phyloP scores from a whole-genome alignment of 2,329 filamentous ascomycete species.

The Leptoxyphium fumago region DNA sequence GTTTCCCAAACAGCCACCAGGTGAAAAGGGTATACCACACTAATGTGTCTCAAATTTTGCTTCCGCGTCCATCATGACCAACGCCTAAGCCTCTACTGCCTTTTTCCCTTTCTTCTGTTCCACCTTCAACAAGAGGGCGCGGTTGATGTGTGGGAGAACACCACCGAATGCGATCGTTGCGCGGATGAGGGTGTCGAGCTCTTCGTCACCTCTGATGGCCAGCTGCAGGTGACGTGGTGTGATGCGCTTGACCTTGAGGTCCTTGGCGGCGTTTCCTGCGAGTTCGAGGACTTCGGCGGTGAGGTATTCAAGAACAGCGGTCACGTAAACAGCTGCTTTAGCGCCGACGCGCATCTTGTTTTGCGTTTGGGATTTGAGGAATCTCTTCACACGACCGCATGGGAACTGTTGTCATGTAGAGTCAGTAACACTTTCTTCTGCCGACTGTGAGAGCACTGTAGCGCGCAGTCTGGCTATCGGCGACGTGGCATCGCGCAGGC shows the following conservation, averaged over 20 bases:
- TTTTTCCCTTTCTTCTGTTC: conserved; percentile 92
- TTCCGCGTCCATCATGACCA: neutral
- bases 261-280: conserved; percentile 96
- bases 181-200: conserved; percentile 91
- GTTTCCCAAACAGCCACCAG: neutral
- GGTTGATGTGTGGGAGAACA: conserved; percentile 97
- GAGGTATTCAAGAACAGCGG: conserved; percentile 93
- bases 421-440: too few species aligned
- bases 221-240: conserved; percentile 95
- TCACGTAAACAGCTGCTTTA: conserved; percentile 96
- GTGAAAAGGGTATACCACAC: conserved; percentile 1
- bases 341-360: conserved; percentile 99
- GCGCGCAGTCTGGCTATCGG: too few species aligned
- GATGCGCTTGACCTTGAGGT: conserved; percentile 99
- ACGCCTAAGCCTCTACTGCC: conserved; percentile 24
- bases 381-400: conserved; percentile 99
- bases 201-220: conserved; percentile 95
- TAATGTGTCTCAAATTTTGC: neutral
- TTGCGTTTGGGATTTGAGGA: conserved; percentile 97
- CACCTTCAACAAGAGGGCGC: conserved; percentile 85
- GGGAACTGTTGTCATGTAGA: conserved; percentile 54
- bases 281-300: conserved; percentile 96
- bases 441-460: too few species aligned
- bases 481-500: too few species aligned
- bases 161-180: conserved; percentile 97